Base-by-base conservation (phyloP, 129 eudicot genomes). In the Silybum marianum region DNA sequence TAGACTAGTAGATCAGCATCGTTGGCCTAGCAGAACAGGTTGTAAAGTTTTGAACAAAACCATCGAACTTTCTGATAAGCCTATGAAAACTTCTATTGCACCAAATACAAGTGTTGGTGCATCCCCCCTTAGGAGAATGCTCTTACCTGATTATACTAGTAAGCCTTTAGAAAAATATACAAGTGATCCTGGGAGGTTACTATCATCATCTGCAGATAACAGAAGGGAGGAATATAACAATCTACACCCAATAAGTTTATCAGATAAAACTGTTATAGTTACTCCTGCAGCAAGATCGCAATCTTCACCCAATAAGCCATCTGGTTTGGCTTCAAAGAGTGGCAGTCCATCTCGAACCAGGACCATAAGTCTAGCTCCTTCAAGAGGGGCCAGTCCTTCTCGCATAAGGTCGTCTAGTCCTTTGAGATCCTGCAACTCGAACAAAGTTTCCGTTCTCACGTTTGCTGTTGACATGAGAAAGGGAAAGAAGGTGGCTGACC, bases 321-420 rank as follows among this genome's bases (percentile, higher is more conserved):
- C 85, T 67, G 39, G 75, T 16, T 77, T 62, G 58, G 69, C 60
- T 25, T 72, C 46, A 44, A 92, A 92, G 87, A 88, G 88, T 73
- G 73, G 54, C 79, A 88, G 97, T 78, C 97, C 97, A 63, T 87
- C 90, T 72, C 84, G 88, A 79, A 72, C 86, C 69, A 84, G 83
- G 82, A 36, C 87, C 22, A 72, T 78, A 28, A 86, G 82, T 72
- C 82, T 91, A 11, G 82, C 84, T 73, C 85, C 87, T 36, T 86
- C 90, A 60, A 92, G 96, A 82, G 94, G 96, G 46, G 65, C 81
- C 26, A 93, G 97, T 85, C 97, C 98, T 26, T 86, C 97, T 81
- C 85, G 92, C 80, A 75, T 86, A 48, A 85, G 97, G 72, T 87
- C 94, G 19, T 89, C 92, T 51, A 95, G 98, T 78, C 99, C 99